These are phyloP conservation scores for Hydrangea macrophylla DNA, from an alignment of 148 eudicot species.

Conservation along the genomic window DNA sequence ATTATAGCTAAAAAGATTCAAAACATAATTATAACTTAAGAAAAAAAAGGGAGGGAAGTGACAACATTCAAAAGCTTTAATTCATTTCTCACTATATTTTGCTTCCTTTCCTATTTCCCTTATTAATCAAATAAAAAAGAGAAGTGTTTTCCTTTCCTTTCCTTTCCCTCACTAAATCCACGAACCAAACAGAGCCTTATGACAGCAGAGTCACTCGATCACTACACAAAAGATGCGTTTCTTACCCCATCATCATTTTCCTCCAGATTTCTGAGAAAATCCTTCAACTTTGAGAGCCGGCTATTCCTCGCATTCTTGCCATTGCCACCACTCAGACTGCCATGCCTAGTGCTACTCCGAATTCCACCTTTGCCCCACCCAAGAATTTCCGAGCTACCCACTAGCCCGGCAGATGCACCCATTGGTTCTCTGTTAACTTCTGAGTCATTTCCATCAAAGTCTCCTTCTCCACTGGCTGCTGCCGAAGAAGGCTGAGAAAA, in stretches of 20 bases:
- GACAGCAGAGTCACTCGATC: neutral
- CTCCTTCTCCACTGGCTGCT: conserved; percentile 42
- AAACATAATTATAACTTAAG: too few species aligned
- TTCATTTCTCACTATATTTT: too few species aligned
- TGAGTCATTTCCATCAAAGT: conserved; percentile 43
- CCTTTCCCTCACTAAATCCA: too few species aligned
- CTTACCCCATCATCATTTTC: conserved; percentile 53
- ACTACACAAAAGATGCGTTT: neutral
- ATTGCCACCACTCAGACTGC: conserved; percentile 38
- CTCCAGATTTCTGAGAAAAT: conserved; percentile 38
- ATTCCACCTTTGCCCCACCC: conserved; percentile 77
- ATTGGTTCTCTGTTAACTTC: conserved; percentile 42
- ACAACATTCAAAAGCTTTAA: too few species aligned
- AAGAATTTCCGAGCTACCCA: conserved; percentile 51
- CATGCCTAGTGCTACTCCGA: conserved; percentile 62
- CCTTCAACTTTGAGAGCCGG: conserved; percentile 48
- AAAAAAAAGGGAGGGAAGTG: too few species aligned
- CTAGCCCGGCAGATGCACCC: conserved; percentile 43
- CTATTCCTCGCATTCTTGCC: conserved; percentile 40
- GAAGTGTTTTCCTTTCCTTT: too few species aligned
- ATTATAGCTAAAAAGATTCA: too few species aligned
- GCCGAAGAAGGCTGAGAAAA: conserved; percentile 35
- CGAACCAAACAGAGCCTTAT: too few species aligned
- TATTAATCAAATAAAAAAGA: too few species aligned
- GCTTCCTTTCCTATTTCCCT: too few species aligned